Evolutionary conservation across 768 basidiomycete genomes (phyloP), one percentile per base, ranked within the genome.

Genomic region (Calocybe indica): DNA sequence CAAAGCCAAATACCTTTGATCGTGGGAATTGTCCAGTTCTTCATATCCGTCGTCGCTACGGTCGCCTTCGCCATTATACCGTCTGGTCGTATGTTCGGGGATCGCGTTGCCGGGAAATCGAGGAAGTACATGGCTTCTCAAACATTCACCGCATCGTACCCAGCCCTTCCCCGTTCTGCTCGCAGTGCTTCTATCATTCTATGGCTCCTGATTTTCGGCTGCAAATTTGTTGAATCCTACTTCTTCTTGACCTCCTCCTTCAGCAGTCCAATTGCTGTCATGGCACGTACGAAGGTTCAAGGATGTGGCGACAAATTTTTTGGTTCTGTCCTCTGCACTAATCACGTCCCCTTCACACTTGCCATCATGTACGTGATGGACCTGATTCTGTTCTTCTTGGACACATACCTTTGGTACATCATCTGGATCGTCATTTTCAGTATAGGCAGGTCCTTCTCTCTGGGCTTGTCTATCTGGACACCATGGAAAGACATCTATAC

Each of bases 351-450:
- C 0, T 99, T 98, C 70, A 85, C 96, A 0, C 80, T 99, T 51
- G 74, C 94, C 36, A 93, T 97, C 76, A 99, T 98, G 95, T 98
- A 95, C 72, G 65, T 96, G 67, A 98, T 99, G 96, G 96, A 99
- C 62, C 70, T 99, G 55, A 76, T 91, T 48, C 74, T 99, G 56
- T 99, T 98, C 83, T 99, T 99, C 82, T 73, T 99, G 70, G 96
- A 99, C 75, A 99, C 96, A 40, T 99, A 97, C 76, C 72, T 99
- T 39, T 99, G 96, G 96, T 99, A 96, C 72, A 92, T 98, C 73
- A 93, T 97, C 64, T 97, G 95, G 95, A 81, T 92, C 58, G 93
- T 95, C 53, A 85, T 95, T 57, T 92, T 94, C 76, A 89, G 86
- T 60, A 86, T 95, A 41, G 85, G 80, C 7, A 80, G 94, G 13